Percentiles rank a stretch among this genome's conserved stretches.
Evolutionary conservation across 768 basidiomycete genomes (phyloP).

Genomic region (Auricularia heimuer): DNA sequence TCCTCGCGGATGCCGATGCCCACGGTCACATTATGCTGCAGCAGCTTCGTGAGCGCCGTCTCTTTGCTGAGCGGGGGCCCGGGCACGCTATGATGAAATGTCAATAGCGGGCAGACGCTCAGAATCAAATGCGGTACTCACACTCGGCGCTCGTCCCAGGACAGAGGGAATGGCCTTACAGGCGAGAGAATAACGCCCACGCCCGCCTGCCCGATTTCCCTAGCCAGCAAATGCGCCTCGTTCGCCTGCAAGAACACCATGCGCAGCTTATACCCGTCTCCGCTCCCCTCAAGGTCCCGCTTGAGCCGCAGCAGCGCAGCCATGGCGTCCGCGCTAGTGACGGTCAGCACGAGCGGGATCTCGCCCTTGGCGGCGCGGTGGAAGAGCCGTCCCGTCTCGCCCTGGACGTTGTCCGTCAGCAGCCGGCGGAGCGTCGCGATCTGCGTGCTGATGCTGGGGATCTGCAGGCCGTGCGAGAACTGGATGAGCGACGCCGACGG

Average conservation of each 20-base stretch:
- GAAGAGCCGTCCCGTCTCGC: conserved; percentile 24
- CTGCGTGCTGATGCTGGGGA: conserved; percentile 72
- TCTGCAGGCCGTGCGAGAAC: conserved; percentile 65
- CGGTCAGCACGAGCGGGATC: conserved; percentile 28
- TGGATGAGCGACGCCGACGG: conserved; percentile 24
- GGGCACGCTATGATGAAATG: conserved; percentile 14
- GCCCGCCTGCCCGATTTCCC: conserved; percentile 46
- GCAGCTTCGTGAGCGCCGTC: conserved; percentile 22
- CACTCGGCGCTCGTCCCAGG: conserved; percentile 61
- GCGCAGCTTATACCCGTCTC: neutral
- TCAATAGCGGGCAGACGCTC: neutral
- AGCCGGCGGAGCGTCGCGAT: conserved; percentile 63
- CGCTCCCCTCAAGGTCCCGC: conserved; percentile 16
- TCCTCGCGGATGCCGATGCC: conserved; percentile 20
- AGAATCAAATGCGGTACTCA: conserved; percentile 14
- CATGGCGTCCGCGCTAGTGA: conserved; percentile 32
- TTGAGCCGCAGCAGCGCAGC: conserved; percentile 31
- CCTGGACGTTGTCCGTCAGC: conserved; percentile 22
- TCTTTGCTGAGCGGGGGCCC: conserved; percentile 27
- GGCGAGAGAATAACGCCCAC: conserved; percentile 66
- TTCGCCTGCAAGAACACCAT: conserved; percentile 1
- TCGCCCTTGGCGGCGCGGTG: conserved; percentile 26
- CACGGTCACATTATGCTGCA: conserved; percentile 23
- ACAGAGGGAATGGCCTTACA: conserved; percentile 48
- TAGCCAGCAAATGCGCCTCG: conserved; percentile 56